Conservation (phyloP, 179 eudicot genomes). For the Camellia oleifera region DNA sequence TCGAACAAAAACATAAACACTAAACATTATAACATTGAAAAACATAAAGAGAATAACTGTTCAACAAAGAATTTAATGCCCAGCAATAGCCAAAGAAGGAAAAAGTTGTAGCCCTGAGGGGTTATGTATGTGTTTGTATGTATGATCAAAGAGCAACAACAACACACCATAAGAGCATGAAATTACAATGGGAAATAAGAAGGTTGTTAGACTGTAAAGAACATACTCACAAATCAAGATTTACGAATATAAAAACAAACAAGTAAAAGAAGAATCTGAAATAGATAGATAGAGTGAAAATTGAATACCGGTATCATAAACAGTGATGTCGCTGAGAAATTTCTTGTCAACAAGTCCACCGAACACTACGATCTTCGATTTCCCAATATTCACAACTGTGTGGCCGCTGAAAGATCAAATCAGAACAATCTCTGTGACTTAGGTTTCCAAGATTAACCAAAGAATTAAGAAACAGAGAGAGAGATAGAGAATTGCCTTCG, state of each 20-base stretch:
- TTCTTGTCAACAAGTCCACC: conserved; percentile 88
- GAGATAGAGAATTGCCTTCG: conserved; percentile 48
- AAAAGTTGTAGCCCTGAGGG: too few relatives aligned
- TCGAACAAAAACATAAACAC: too few relatives aligned
- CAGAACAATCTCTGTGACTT: background rate
- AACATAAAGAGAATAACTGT: too few relatives aligned
- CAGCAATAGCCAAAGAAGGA: too few relatives aligned
- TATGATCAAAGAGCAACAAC: background rate
- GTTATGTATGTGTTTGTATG: background rate
- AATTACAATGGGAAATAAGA: too few relatives aligned
- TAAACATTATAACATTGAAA: too few relatives aligned
- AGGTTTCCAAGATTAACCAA: background rate
- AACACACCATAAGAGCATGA: background rate
- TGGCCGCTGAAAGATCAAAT: conserved; percentile 67
- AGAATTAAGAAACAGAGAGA: background rate
- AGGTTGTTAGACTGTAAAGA: background rate
- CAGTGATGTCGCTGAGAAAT: conserved; percentile 65
- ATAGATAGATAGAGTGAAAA: background rate
- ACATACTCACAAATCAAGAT: background rate
- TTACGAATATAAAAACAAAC: background rate
- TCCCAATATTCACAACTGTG: conserved; percentile 77
- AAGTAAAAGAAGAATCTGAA: background rate
- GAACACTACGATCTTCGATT: conserved; percentile 78
- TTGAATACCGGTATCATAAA: conserved; percentile 73
- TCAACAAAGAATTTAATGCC: too few relatives aligned